Evolutionary conservation across 176 grass and related monocot genomes (phyloP), one percentile per base, ranked within the genome.

Genomic region (Raddia distichophylla): DNA sequence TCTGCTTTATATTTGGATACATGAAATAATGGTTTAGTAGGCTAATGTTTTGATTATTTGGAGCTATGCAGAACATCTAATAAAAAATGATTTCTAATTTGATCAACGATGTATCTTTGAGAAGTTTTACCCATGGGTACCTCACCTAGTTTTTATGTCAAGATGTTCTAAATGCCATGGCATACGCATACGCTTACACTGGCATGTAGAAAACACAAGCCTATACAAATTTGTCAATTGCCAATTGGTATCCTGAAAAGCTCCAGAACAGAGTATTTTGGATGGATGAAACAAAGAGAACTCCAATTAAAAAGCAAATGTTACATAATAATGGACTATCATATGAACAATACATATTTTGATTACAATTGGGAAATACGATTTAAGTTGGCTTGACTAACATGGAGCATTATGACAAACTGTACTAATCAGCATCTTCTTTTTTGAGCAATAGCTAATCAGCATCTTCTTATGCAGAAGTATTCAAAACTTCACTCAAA

Each of bases 271-370:
- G 4, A 61, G 34, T 55, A 47, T 69, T 71, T 73, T 80, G 75
- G 46, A 60, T 17, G 55, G 3, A 63, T 14, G 37, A 45, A 69
- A 73, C 20, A 84, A 84, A 37, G 53, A 70, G 3, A 80, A 64
- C 6, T 50, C 37, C 15, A 83, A 75, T 12, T 47, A 75, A 67
- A 71, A 64, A 72, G 35, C 10, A 44, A 62, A 61, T 42, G 12
- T 32, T 60, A 63, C 73, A 65, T 37, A 66, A 71, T 72, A 64
- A 73, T 78, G n/a, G 73, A 73, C 54, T 46, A 61, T 79, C 57
- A 67, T 7, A 4, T 53, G 54, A 61, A 4, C 10, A 64, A 46
- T 77, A 12, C 13, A 79, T 66, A 5, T 75, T 76, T 64, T 35
- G 3, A n/a, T 69, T 48, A 63, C 64, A 85, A 47, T 59, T 6